Conservation (phyloP, 139 green algal genomes). For the Micractinium conductrix region DNA sequence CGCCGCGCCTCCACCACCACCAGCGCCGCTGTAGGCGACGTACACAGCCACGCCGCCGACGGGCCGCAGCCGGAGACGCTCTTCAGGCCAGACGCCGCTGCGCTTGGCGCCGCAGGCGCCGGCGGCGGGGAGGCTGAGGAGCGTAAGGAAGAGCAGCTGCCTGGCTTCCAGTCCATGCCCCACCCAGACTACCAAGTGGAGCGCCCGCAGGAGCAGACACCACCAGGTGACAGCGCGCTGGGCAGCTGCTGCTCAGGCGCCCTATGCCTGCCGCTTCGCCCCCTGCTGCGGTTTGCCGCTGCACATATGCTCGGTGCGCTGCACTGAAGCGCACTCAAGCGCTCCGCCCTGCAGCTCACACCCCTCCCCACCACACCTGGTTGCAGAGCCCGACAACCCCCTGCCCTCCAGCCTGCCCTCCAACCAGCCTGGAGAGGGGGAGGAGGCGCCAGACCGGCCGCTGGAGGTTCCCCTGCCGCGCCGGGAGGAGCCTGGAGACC, state of each 20-base stretch:
- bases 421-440: constrained; percentile 9
- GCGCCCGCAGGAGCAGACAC: constrained; percentile 7
- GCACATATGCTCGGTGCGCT: too few relatives aligned
- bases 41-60: not conserved
- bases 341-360: too few relatives aligned
- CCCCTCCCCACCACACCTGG: too few relatives aligned
- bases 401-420: constrained; percentile 14
- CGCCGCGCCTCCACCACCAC: not conserved
- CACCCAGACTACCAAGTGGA: not conserved
- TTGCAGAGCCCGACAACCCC: constrained; percentile 30
- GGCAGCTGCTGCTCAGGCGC: too few relatives aligned
- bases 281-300: too few relatives aligned
- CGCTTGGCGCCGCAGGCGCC: not conserved
- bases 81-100: not conserved
- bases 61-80: constrained; percentile 2
- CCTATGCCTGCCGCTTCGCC: too few relatives aligned
- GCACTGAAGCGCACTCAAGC: too few relatives aligned
- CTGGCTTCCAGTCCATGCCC: constrained; percentile 5
- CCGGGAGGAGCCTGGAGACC: not conserved
- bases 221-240: too few relatives aligned
- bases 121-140: not conserved
- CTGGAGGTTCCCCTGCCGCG: constrained; percentile 10
- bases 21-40: not conserved
- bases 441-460: constrained; percentile 5
- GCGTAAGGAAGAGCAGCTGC: not conserved